phyloP scores from a whole-genome alignment of 306 rosid genomes.

The Myrica gale region DNA sequence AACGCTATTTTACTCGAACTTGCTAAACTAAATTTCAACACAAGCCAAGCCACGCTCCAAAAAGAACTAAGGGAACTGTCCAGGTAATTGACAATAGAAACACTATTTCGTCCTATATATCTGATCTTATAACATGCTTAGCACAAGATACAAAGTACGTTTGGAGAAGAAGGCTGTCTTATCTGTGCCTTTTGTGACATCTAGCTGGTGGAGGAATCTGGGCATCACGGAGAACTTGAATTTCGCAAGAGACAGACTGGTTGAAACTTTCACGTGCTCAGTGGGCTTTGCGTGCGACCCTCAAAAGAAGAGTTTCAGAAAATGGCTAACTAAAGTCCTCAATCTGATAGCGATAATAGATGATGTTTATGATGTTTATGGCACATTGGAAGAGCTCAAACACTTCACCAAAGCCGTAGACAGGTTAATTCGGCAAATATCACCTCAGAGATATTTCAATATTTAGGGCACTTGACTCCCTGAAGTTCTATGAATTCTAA shows the following conservation, averaged over 20 bases:
- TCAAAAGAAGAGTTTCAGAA: constrained; percentile 40
- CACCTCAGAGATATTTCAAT: background rate
- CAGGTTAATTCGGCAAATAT: constrained; percentile 30
- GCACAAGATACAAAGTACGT: too few relatives aligned
- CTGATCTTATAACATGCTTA: too few relatives aligned
- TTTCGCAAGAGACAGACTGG: constrained; percentile 70
- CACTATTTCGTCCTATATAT: too few relatives aligned
- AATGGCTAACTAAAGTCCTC: constrained; percentile 58
- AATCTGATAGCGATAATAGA: constrained; percentile 47
- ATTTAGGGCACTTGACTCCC: background rate
- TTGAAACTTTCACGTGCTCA: constrained; percentile 59
- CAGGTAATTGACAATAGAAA: constrained; percentile 39
- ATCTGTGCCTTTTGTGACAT: too few relatives aligned
- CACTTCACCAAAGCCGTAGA: constrained; percentile 52
- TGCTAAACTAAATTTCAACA: constrained; percentile 51
- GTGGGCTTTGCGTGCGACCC: constrained; percentile 48
- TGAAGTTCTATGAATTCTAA: background rate
- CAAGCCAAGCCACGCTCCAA: constrained; percentile 45
- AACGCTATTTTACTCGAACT: constrained; percentile 35
- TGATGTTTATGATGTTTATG: constrained; percentile 61
- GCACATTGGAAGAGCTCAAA: constrained; percentile 50
- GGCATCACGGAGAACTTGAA: constrained; percentile 37
- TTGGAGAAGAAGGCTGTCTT: too few relatives aligned
- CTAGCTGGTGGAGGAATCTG: constrained; percentile 73
- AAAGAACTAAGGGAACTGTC: constrained; percentile 48